Conservation (phyloP, 2,329 filamentous ascomycete genomes). For the Fulvia fulva region DNA sequence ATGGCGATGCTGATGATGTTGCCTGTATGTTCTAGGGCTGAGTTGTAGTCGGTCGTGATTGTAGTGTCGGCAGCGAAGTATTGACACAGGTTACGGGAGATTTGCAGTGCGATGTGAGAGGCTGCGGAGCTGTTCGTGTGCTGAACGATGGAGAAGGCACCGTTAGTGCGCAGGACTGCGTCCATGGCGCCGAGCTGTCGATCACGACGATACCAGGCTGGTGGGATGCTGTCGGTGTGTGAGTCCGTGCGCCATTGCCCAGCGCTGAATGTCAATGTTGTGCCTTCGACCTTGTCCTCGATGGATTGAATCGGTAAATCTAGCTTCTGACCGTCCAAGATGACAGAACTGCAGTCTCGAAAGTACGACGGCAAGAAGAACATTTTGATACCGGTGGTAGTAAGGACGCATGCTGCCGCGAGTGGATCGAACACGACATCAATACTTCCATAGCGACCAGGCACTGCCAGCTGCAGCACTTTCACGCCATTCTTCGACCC, state of each 20-base stretch:
- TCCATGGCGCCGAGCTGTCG: slow-evolving; percentile 52
- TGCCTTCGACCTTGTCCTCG: neutral
- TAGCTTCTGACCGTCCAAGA: slow-evolving; percentile 14
- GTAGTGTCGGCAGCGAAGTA: slow-evolving; percentile 54
- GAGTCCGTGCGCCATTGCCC: slow-evolving; percentile 6
- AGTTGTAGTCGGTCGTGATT: slow-evolving; percentile 32
- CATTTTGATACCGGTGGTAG: slow-evolving; percentile 42
- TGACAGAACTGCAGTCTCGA: slow-evolving; percentile 16
- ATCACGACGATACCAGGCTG: slow-evolving; percentile 35
- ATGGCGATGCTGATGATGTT: slow-evolving; percentile 46
- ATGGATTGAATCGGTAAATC: neutral
- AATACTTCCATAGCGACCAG: slow-evolving; percentile 50
- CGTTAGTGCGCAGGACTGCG: slow-evolving; percentile 49
- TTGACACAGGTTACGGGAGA: slow-evolving; percentile 55
- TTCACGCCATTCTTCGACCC: slow-evolving; percentile 50
- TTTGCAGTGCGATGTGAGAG: slow-evolving; percentile 47
- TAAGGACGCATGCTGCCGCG: slow-evolving; percentile 35
- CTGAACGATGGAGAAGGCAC: slow-evolving; percentile 43
- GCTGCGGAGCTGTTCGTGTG: slow-evolving; percentile 22
- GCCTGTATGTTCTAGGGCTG: slow-evolving; percentile 28
- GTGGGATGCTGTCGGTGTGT: neutral
- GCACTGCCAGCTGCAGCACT: slow-evolving; percentile 48
- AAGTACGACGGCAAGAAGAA: slow-evolving; percentile 21
- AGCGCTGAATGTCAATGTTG: neutral
- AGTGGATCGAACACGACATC: slow-evolving; percentile 35